A percentile compares a stretch with the other conserved stretches of the same genome.
Evolutionary conservation across 257 asterid species (phyloP).

Genomic region (Solanum chmielewskii): DNA sequence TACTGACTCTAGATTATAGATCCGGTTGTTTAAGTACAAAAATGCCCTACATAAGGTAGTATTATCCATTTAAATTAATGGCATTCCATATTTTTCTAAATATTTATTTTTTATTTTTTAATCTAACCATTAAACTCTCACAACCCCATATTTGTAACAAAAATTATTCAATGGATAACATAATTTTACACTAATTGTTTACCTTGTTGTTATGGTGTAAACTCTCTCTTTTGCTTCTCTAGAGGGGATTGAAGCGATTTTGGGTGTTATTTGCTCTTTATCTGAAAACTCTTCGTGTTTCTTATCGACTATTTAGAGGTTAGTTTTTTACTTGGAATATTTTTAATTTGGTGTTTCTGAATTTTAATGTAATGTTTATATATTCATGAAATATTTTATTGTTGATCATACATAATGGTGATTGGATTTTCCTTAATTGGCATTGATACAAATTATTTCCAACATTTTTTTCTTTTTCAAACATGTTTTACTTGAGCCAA

Average conservation of each 20-base stretch:
- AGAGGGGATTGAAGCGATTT: not conserved
- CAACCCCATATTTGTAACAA: not conserved
- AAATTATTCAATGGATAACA: not conserved
- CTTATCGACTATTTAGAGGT: not conserved
- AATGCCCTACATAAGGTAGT: not conserved
- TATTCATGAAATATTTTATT: not conserved
- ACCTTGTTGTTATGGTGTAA: not conserved
- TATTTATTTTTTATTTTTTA: not conserved
- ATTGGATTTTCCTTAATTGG: not conserved
- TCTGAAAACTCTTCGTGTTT: not conserved
- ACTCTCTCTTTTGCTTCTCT: not conserved
- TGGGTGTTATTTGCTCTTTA: not conserved
- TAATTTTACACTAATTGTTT: not conserved
- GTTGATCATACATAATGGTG: not conserved
- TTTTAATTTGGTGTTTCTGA: not conserved
- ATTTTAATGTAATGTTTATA: not conserved
- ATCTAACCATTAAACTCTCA: not conserved
- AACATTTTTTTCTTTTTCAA: not conserved
- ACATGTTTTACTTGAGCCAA: not conserved
- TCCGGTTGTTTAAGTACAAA: not conserved
- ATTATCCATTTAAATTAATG: constrained; percentile 5
- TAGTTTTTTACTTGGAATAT: not conserved
- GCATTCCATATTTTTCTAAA: constrained; percentile 9
- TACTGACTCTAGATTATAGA: not conserved
- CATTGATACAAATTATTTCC: not conserved